phyloP scores from a whole-genome alignment of 495 filamentous ascomycete genomes.

The Apiosordaria backusii region DNA sequence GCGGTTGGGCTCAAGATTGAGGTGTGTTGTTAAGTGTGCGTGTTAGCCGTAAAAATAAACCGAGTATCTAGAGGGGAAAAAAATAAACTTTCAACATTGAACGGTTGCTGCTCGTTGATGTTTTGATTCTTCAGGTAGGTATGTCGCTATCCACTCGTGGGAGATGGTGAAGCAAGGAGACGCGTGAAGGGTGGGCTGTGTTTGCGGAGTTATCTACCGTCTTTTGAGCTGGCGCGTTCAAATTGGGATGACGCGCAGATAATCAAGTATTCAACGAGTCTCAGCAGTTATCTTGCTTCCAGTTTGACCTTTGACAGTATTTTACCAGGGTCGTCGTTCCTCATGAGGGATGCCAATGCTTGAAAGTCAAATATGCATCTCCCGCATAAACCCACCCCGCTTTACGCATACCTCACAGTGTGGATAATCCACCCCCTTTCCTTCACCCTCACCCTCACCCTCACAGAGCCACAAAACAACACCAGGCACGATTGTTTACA shows the following conservation, averaged over 20 bases:
- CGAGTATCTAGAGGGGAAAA: too few species aligned
- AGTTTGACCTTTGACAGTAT: too few species aligned
- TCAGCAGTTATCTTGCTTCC: too few species aligned
- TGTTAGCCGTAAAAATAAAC: too few species aligned
- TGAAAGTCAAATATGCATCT: background rate
- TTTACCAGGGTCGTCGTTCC: too few species aligned
- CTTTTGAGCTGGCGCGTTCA: background rate
- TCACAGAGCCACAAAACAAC: background rate
- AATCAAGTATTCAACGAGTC: background rate
- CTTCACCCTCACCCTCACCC: background rate
- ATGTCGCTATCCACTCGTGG: background rate
- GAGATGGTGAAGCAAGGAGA: background rate
- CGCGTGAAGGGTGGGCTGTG: background rate
- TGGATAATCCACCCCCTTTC: too few species aligned
- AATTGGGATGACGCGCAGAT: background rate
- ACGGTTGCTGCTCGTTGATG: too few species aligned
- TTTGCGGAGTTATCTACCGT: background rate
- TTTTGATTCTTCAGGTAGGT: background rate
- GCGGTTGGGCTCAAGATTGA: background rate
- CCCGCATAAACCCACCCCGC: background rate
- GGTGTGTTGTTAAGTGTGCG: too few species aligned
- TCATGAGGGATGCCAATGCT: background rate
- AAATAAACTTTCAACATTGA: too few species aligned
- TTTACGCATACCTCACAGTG: background rate
- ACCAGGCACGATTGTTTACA: background rate